Evolutionary conservation across 345 rosid genomes (phyloP), one percentile per base, ranked within the genome.

Genomic region (Eucalyptus coolabah): DNA sequence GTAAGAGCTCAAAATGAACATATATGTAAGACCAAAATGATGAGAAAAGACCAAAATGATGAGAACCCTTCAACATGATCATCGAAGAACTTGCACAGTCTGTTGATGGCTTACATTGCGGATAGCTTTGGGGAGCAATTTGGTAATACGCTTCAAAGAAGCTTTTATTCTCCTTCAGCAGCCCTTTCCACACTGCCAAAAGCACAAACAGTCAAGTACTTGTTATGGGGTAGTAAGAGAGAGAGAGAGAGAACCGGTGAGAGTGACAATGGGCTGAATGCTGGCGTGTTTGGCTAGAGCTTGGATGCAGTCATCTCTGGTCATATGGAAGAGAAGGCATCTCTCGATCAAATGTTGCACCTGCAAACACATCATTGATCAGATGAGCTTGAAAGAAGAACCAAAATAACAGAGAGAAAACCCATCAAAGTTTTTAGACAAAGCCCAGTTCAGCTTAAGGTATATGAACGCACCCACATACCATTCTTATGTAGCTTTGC

Each of bases 321-420:
- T 91, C 95, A 93, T 93, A 50, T 89, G 93, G 82, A 93, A 90
- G 44, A 93, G 87, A 85, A 93, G 83, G 90, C 96, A 94, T 89
- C 93, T 92, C 93, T 93, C 95, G 80, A 93, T 94, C 96, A 93
- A 89, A 59, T 93, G 91, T 50, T 94, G 96, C 91, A 94, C 96
- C 95, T 94, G 60, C 47, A 82, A 5, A 77, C 42, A 19, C 23
- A 19, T 37, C 83, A 3, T 72, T 37, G 45, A 21, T 37, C 23
- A 72, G 45, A 72, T 18, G 26, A 72, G 40, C 83, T 72, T 21
- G 45, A 72, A 19, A 72, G 13, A 72, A 72, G 83, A 40, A 2
- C 12, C 42, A 2, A 37, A 21, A 72, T 6, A 21, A 72, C 44
- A 72, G 13, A 69, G 24, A 34, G 42, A 69, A 77, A 77, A 72